These are phyloP conservation scores for Allium sativum DNA, from an alignment of 106 monocot species.

Conservation along the genomic window DNA sequence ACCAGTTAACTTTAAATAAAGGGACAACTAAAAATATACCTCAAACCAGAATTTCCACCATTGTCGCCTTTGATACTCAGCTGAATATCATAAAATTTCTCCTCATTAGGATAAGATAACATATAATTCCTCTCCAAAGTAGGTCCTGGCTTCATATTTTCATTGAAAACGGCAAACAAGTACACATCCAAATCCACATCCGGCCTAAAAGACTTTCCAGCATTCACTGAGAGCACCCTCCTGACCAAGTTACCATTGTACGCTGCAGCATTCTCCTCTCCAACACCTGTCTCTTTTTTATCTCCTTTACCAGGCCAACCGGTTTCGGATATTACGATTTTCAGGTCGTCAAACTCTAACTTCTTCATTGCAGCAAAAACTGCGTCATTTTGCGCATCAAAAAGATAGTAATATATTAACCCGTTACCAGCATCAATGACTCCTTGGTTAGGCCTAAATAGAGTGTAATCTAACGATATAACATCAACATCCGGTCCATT, in stretches of 20 bases:
- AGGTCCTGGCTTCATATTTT: constrained; percentile 84
- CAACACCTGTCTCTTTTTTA: constrained; percentile 53
- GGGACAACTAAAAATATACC: too few species aligned
- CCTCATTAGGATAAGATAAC: constrained; percentile 62
- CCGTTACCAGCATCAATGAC: constrained; percentile 45
- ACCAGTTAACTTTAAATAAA: too few species aligned
- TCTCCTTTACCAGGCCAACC: constrained; percentile 89
- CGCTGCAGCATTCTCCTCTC: constrained; percentile 50
- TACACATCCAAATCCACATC: constrained; percentile 56
- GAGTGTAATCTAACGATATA: constrained; percentile 81
- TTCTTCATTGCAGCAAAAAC: constrained; percentile 55
- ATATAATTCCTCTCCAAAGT: constrained; percentile 89
- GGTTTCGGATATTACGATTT: constrained; percentile 60
- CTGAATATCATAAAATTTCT: constrained; percentile 76
- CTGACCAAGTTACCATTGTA: constrained; percentile 69
- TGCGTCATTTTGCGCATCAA: constrained; percentile 90
- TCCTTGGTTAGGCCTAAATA: constrained; percentile 74
- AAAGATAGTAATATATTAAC: constrained; percentile 53
- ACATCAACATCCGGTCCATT: constrained; percentile 57
- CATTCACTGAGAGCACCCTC: constrained; percentile 55
- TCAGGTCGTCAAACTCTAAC: constrained; percentile 41
- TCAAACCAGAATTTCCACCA: too few species aligned
- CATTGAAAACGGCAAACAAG: constrained; percentile 87
- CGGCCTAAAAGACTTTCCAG: constrained; percentile 57
- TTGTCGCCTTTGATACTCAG: constrained; percentile 22